These are phyloP conservation scores for Vachellia collinsii DNA, from an alignment of 306 rosid genomes.

Conservation along the genomic window DNA sequence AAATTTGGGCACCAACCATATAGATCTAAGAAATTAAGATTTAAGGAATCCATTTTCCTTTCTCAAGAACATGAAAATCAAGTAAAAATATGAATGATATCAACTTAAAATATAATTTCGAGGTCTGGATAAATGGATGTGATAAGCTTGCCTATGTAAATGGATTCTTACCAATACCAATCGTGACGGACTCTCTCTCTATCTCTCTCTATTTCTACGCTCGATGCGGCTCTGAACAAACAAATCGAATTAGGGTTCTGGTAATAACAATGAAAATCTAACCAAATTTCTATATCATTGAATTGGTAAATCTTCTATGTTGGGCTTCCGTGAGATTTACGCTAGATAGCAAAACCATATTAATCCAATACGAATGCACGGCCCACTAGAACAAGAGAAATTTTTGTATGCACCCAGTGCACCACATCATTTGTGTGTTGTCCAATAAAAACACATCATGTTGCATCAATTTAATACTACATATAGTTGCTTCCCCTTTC, in stretches of 20 bases:
- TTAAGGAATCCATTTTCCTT: neutral
- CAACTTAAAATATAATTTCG: neutral
- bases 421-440: too few species aligned
- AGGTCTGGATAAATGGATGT: neutral
- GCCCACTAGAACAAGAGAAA: neutral
- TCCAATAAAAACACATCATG: too few species aligned
- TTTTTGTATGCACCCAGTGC: too few species aligned
- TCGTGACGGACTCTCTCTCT: neutral
- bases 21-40: neutral
- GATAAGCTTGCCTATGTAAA: neutral
- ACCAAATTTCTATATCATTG: neutral
- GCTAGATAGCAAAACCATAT: neutral
- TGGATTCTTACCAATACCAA: neutral
- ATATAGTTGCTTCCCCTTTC: too few species aligned
- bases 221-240: neutral
- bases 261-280: neutral
- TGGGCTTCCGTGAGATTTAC: neutral
- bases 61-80: neutral
- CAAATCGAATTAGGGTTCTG: neutral
- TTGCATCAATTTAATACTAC: too few species aligned
- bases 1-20: neutral
- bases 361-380: neutral
- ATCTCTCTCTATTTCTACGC: neutral
- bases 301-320: neutral
- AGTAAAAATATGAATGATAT: neutral